These are phyloP conservation scores for Penicillium polonicum DNA, from an alignment of 2,329 filamentous ascomycete species.

Conservation along the genomic window DNA sequence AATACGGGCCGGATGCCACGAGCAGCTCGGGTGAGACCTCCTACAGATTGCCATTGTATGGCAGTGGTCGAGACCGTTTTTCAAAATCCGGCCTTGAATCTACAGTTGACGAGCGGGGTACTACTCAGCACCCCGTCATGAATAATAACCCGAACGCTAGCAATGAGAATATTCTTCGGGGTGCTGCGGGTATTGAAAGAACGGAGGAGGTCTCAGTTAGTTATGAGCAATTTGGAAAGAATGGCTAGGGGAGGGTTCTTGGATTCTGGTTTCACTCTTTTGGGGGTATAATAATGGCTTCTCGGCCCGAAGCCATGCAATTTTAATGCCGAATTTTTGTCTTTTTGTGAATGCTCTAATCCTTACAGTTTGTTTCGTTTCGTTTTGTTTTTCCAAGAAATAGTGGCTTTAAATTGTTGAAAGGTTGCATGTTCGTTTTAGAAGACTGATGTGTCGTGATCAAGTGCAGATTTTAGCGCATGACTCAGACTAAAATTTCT, in stretches of 20 bases:
- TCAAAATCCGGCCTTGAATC: no score
- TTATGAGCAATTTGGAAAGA: slow-evolving; percentile 13
- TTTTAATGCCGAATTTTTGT: no score
- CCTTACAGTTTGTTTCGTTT: no score
- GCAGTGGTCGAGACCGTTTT: no score
- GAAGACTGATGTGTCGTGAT: not conserved
- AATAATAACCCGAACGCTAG: slow-evolving; percentile 13
- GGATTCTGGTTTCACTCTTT: not conserved
- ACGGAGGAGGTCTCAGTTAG: slow-evolving; percentile 21
- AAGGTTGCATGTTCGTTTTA: not conserved
- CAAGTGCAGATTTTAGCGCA: not conserved
- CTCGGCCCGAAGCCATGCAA: not conserved
- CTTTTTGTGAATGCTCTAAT: no score
- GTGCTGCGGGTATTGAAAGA: slow-evolving; percentile 21
- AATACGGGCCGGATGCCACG: no score
- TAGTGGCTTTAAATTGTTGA: no score
- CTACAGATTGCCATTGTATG: no score
- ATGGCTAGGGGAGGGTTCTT: not conserved
- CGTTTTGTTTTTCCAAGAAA: no score
- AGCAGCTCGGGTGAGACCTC: no score
- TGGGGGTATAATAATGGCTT: not conserved
- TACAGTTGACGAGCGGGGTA: no score
- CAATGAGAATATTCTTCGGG: slow-evolving; percentile 20
- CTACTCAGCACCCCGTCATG: not conserved
- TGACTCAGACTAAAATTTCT: not conserved